phyloP scores from a whole-genome alignment of 2,329 filamentous ascomycete species.

The Fusarium neocosmosporiellum region DNA sequence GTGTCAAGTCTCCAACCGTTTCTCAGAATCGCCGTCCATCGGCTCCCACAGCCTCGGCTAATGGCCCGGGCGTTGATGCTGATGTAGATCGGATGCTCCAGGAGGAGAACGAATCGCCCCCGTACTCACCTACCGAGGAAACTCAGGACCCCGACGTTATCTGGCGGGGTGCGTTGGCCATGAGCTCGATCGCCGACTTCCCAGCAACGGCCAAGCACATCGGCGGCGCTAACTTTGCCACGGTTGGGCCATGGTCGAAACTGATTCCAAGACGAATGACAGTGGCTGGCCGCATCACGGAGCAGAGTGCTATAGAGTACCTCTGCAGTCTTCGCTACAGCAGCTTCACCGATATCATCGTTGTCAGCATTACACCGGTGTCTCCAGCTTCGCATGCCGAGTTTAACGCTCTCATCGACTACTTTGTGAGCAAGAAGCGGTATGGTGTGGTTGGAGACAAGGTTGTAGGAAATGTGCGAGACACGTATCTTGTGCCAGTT shows the following conservation, averaged over 20 bases:
- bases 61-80: conserved; percentile 78
- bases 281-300: conserved; percentile 83
- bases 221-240: conserved; percentile 81
- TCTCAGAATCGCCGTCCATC: conserved; percentile 61
- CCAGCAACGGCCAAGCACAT: conserved; percentile 82
- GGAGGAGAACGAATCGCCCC: conserved; percentile 82
- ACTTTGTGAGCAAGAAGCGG: conserved; percentile 83
- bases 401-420: conserved; percentile 85
- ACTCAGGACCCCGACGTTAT: conserved; percentile 74
- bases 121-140: conserved; percentile 84
- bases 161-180: conserved; percentile 81
- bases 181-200: conserved; percentile 83
- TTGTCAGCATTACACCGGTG: conserved; percentile 77
- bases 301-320: conserved; percentile 88
- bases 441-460: conserved; percentile 91
- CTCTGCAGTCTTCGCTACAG: conserved; percentile 88
- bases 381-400: conserved; percentile 69
- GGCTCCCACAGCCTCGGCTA: conserved; percentile 56
- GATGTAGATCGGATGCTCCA: conserved; percentile 92
- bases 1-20: conserved; percentile 78
- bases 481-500: conserved; percentile 91
- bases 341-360: conserved; percentile 83
- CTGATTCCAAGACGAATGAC: conserved; percentile 77
- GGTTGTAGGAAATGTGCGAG: conserved; percentile 79
- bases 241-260: conserved; percentile 75